Evolutionary conservation across 2,329 filamentous ascomycete genomes (phyloP).

Genomic region (Teratosphaeria pseudoeucalypti): DNA sequence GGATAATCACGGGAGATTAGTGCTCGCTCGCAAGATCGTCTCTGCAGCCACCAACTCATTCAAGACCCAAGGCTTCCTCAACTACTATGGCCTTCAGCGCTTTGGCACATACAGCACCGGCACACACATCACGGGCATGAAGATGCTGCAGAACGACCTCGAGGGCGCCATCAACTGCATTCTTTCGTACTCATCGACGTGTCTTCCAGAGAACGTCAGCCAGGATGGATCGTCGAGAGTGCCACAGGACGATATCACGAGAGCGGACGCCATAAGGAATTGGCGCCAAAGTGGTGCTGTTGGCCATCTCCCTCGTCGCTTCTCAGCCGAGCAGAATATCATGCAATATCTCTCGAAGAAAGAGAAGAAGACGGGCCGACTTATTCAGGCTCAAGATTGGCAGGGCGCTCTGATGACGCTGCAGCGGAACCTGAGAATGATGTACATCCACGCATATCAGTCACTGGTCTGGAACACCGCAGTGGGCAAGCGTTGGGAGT

Average conservation of each 20-base stretch:
- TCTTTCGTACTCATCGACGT: constrained; percentile 57
- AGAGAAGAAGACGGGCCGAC: constrained; percentile 35
- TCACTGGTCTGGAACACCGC: constrained; percentile 88
- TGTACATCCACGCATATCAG: constrained; percentile 97
- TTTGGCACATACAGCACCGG: constrained; percentile 83
- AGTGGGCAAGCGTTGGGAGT: constrained; percentile 68
- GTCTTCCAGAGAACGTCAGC: constrained; percentile 46
- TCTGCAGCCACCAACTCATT: constrained; percentile 56
- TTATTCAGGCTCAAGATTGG: constrained; percentile 54
- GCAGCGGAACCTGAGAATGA: constrained; percentile 69
- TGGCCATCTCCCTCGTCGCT: constrained; percentile 64
- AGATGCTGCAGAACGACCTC: constrained; percentile 73
- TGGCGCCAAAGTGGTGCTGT: constrained; percentile 59
- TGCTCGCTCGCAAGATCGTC: constrained; percentile 43
- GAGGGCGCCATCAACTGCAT: constrained; percentile 70
- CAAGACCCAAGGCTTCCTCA: constrained; percentile 72
- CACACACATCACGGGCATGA: constrained; percentile 74
- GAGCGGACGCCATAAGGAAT: constrained; percentile 66
- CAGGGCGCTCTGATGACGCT: constrained; percentile 72
- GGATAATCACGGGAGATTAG: constrained; percentile 25
- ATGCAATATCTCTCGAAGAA: constrained; percentile 59
- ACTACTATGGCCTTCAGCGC: constrained; percentile 95
- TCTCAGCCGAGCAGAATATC: constrained; percentile 67
- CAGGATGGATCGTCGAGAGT: constrained; percentile 32
- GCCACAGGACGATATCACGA: constrained; percentile 64